Percentiles rank a stretch among this genome's conserved stretches.
These are phyloP conservation scores for Phytophthora sojae DNA, from an alignment of 352 stramenopile species.

Conservation along the genomic window DNA sequence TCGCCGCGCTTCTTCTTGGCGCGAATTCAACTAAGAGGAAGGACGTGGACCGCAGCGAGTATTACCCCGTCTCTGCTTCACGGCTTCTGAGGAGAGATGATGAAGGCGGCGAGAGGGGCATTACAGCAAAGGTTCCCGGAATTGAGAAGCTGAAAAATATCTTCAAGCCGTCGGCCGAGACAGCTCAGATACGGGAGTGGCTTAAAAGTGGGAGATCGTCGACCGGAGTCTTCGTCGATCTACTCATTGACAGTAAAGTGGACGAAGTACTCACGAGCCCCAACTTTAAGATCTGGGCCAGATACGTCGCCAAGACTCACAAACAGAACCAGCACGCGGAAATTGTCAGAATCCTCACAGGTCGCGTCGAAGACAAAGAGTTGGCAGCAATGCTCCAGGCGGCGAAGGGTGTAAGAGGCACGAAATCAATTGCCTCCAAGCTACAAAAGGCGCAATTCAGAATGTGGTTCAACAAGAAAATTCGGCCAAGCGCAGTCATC, in stretches of 20 bases:
- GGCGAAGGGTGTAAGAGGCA: background rate
- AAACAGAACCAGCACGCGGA: background rate
- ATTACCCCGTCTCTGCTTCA: background rate
- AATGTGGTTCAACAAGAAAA: background rate
- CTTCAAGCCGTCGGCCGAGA: background rate
- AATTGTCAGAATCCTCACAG: background rate
- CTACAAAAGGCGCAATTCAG: background rate
- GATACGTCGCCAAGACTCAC: background rate
- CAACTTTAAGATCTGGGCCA: background rate
- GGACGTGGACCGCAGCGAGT: too few relatives aligned
- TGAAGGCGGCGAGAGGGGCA: background rate
- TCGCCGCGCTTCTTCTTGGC: background rate
- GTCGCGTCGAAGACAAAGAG: background rate
- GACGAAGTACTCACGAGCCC: background rate
- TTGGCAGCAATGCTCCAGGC: background rate
- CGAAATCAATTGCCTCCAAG: background rate
- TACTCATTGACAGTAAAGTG: background rate
- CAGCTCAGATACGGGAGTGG: background rate
- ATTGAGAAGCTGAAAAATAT: background rate
- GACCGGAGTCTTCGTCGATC: background rate
- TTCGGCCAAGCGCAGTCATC: background rate
- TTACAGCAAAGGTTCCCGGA: background rate
- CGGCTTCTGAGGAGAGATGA: background rate
- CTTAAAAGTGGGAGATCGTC: background rate
- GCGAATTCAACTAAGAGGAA: background rate